Evolutionary conservation across 176 grass and related monocot species (phyloP).

Genomic region (Neostapfia colusana): DNA sequence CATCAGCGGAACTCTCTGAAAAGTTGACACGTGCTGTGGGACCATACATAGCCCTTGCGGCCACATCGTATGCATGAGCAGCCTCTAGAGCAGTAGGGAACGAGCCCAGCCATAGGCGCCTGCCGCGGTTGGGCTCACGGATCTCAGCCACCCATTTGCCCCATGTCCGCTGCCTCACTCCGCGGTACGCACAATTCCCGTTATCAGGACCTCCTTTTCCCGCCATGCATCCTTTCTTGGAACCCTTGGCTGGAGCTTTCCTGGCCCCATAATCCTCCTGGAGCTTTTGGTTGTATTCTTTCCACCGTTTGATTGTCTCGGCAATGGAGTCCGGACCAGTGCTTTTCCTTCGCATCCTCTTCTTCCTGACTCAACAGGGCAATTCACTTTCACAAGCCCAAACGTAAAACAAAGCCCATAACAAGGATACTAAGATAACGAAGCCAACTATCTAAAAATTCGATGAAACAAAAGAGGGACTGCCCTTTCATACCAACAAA

Average conservation of each 20-base stretch:
- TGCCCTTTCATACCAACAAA: neutral
- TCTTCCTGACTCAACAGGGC: slow-evolving; percentile 56
- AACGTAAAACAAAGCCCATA: slow-evolving; percentile 13
- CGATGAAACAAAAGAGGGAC: neutral
- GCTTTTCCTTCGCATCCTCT: slow-evolving; percentile 63
- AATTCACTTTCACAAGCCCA: slow-evolving; percentile 16
- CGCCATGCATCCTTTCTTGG: slow-evolving; percentile 93
- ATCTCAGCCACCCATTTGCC: slow-evolving; percentile 99
- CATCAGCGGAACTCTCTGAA: slow-evolving; percentile 26
- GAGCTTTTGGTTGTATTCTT: slow-evolving; percentile 61
- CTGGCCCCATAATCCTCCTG: slow-evolving; percentile 29
- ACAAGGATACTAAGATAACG: neutral
- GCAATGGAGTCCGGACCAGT: slow-evolving; percentile 65
- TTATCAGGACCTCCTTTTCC: slow-evolving; percentile 95
- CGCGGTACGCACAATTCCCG: slow-evolving; percentile 55
- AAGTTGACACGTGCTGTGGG: slow-evolving; percentile 65
- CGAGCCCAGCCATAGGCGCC: slow-evolving; percentile 81
- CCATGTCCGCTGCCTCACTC: slow-evolving; percentile 89
- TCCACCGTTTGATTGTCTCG: slow-evolving; percentile 80
- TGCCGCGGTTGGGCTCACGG: slow-evolving; percentile 82
- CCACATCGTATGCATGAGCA: slow-evolving; percentile 77
- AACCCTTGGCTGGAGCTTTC: slow-evolving; percentile 84
- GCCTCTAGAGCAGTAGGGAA: slow-evolving; percentile 64
- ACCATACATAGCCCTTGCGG: slow-evolving; percentile 89
- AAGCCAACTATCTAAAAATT: neutral